These are phyloP conservation scores for Cicer yamashitae DNA, from an alignment of 306 rosid genomes.

Conservation along the genomic window DNA sequence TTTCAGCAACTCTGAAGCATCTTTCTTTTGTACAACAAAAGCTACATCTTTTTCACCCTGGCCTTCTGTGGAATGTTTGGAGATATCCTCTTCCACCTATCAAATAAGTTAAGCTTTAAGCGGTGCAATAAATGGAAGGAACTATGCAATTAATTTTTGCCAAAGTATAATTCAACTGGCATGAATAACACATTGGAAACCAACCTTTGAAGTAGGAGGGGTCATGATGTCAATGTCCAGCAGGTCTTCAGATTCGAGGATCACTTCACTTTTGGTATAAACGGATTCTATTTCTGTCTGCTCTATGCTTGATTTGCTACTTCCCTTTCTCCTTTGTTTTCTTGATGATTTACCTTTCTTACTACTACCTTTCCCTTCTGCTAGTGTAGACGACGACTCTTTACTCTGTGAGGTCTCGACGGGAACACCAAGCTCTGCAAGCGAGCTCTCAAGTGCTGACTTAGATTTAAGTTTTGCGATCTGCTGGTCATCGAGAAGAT, in stretches of 20 bases:
- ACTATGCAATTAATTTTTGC: conserved; percentile 25
- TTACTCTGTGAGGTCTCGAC: conserved; percentile 53
- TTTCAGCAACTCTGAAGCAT: conserved; percentile 50
- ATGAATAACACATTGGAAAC: conserved; percentile 33
- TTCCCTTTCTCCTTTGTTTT: conserved; percentile 68
- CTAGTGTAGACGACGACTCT: conserved; percentile 49
- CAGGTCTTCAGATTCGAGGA: conserved; percentile 56
- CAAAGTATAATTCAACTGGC: background rate
- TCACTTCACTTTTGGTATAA: conserved; percentile 52
- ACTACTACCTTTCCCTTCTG: conserved; percentile 73
- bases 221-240: conserved; percentile 45
- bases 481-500: conserved; percentile 90
- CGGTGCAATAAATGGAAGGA: conserved; percentile 33
- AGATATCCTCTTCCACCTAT: conserved; percentile 60
- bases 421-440: conserved; percentile 77
- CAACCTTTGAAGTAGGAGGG: conserved; percentile 60
- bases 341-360: conserved; percentile 62
- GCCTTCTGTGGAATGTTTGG: conserved; percentile 44
- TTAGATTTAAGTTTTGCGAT: conserved; percentile 80
- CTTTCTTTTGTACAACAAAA: conserved; percentile 52
- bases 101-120: conserved; percentile 31
- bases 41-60: conserved; percentile 46
- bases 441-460: conserved; percentile 68
- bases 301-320: conserved; percentile 50
- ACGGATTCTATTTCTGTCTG: conserved; percentile 54